Conservation (phyloP, 352 stramenopile species). For the Globisporangium barbulae region DNA sequence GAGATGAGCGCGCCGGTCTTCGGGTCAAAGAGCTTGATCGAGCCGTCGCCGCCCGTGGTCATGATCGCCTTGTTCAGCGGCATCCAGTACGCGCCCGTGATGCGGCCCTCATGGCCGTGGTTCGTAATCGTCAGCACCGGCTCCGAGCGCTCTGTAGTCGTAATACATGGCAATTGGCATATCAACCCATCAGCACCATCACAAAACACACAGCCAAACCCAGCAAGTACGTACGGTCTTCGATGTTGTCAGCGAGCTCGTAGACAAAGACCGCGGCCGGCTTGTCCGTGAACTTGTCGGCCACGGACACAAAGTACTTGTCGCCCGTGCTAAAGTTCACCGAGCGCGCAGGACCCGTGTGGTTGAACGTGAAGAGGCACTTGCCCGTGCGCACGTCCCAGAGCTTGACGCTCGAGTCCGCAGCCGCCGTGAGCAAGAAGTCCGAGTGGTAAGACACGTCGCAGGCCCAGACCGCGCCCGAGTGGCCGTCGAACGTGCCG, state of each 20-base stretch:
- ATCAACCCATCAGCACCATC: conserved; percentile 8
- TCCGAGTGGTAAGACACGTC: conserved; percentile 93
- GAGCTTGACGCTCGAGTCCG: conserved; percentile 91
- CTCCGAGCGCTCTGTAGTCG: conserved; percentile 39
- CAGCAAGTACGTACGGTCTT: conserved; percentile 49
- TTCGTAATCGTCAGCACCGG: conserved; percentile 75
- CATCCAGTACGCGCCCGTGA: conserved; percentile 85
- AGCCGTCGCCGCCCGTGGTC: conserved; percentile 79
- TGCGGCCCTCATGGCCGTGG: conserved; percentile 73
- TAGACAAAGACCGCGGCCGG: conserved; percentile 80
- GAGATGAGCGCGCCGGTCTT: conserved; percentile 64
- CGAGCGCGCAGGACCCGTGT: conserved; percentile 76
- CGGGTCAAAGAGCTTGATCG: conserved; percentile 80
- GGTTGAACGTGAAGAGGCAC: conserved; percentile 82
- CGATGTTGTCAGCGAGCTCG: conserved; percentile 62
- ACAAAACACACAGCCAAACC: background rate
- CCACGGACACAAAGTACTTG: conserved; percentile 80
- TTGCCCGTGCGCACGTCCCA: conserved; percentile 91
- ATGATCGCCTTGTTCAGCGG: conserved; percentile 85
- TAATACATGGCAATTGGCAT: background rate
- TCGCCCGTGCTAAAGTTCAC: conserved; percentile 88
- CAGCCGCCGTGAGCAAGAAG: conserved; percentile 94
- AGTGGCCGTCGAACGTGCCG: conserved; percentile 96
- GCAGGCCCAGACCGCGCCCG: conserved; percentile 96
- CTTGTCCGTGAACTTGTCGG: conserved; percentile 83